These are phyloP conservation scores for Botryotinia convoluta DNA, from an alignment of 2,329 filamentous ascomycete genomes.

Conservation along the genomic window DNA sequence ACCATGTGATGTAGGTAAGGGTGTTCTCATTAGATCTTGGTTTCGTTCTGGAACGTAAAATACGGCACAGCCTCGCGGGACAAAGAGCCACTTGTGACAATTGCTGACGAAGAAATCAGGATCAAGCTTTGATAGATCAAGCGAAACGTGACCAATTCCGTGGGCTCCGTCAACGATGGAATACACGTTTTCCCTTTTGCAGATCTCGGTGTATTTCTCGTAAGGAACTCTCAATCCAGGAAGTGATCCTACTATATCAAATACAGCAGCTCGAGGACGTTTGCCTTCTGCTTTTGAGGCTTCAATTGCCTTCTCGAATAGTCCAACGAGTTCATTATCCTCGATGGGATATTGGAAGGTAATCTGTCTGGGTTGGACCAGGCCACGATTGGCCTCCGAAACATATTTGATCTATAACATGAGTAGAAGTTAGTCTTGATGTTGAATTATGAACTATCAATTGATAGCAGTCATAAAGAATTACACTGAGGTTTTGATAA, in stretches of 20 bases:
- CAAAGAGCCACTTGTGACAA: constrained; percentile 86
- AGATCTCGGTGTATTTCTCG: constrained; percentile 61
- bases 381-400: constrained; percentile 57
- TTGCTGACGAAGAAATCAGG: constrained; percentile 88
- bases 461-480: neutral
- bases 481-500: neutral
- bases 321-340: constrained; percentile 62
- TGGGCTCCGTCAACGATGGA: constrained; percentile 79
- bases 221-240: constrained; percentile 82
- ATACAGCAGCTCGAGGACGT: constrained; percentile 65
- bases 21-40: constrained; percentile 70
- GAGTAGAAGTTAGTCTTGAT: neutral
- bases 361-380: constrained; percentile 53
- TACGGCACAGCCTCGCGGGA: constrained; percentile 75
- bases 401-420: constrained; percentile 51
- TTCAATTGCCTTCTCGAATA: constrained; percentile 59
- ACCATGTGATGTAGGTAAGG: constrained; percentile 77
- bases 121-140: constrained; percentile 65
- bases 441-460: neutral
- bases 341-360: constrained; percentile 65
- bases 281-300: constrained; percentile 54
- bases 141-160: constrained; percentile 71
- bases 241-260: constrained; percentile 76
- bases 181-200: constrained; percentile 64
- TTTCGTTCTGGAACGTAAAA: constrained; percentile 76